A percentile compares a stretch with the other conserved stretches of the same genome.
These are phyloP conservation scores for Lasiosphaeria miniovina DNA, from an alignment of 495 filamentous ascomycete species.

Conservation along the genomic window DNA sequence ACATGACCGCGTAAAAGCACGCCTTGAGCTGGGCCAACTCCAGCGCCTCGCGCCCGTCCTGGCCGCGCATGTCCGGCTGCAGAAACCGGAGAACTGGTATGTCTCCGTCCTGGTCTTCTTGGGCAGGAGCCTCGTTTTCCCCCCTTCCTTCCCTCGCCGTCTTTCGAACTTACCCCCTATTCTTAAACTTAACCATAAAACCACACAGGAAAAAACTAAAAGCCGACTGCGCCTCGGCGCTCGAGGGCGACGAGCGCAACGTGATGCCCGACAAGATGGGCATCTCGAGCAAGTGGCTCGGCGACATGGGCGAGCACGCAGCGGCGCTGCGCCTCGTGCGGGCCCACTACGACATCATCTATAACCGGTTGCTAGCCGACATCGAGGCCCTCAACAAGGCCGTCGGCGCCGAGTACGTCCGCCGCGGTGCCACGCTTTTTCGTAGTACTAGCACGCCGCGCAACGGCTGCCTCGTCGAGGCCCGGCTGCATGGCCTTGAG, in stretches of 20 bases:
- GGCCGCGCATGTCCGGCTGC: conserved; percentile 10
- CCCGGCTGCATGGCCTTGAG: background rate
- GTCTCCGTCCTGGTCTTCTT: background rate
- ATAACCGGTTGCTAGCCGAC: conserved; percentile 8
- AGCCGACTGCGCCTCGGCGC: conserved; percentile 6
- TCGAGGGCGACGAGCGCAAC: conserved; percentile 6
- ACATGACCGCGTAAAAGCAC: background rate
- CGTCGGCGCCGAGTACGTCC: conserved; percentile 9
- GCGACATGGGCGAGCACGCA: conserved; percentile 71
- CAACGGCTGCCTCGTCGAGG: background rate
- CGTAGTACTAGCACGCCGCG: background rate
- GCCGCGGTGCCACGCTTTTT: background rate
- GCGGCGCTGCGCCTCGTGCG: conserved; percentile 50
- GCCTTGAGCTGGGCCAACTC: conserved; percentile 4
- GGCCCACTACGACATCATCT: conserved; percentile 34
- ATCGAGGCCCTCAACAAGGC: conserved; percentile 18
- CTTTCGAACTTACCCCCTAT: background rate
- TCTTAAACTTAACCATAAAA: background rate
- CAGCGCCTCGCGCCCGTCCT: conserved; percentile 13
- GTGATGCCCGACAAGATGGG: conserved; percentile 18
- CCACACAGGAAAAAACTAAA: conserved; percentile 5
- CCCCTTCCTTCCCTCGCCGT: background rate
- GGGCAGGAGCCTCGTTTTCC: no score
- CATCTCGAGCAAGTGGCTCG: conserved; percentile 66
- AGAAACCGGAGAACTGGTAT: background rate